Evolutionary conservation across 2,329 filamentous ascomycete species (phyloP).

Genomic region (Fusarium sp.): DNA sequence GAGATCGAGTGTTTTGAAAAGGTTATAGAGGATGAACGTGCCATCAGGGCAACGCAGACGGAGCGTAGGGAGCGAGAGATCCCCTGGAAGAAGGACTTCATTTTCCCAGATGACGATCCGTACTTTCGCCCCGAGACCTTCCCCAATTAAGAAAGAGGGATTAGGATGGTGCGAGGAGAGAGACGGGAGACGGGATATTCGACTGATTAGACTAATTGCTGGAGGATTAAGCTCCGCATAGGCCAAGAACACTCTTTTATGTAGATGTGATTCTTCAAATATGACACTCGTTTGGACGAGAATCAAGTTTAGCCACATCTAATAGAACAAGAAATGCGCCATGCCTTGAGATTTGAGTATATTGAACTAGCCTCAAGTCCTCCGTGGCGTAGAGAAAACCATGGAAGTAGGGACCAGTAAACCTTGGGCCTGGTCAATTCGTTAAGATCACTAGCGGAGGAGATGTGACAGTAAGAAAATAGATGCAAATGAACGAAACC

Average conservation of each 20-base stretch:
- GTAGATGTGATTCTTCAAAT: too few species aligned
- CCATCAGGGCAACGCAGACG: background rate
- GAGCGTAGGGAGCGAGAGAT: background rate
- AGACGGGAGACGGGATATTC: background rate
- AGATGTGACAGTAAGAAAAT: too few species aligned
- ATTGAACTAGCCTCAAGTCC: too few species aligned
- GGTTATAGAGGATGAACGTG: background rate
- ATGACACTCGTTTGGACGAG: too few species aligned
- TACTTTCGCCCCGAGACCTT: background rate
- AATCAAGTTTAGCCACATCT: too few species aligned
- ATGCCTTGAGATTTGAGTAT: too few species aligned
- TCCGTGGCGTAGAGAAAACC: too few species aligned
- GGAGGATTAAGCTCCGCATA: background rate
- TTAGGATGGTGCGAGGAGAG: background rate
- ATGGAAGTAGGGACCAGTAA: too few species aligned
- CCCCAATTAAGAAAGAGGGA: background rate
- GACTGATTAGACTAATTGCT: background rate
- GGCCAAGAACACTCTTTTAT: background rate
- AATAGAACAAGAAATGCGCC: too few species aligned
- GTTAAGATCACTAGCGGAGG: too few species aligned
- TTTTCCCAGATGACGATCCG: background rate
- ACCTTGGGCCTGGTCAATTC: too few species aligned
- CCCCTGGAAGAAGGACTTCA: background rate
- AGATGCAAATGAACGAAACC: too few species aligned
- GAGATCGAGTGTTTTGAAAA: background rate